Percentiles rank a stretch among this genome's conserved stretches.
Evolutionary conservation across 495 filamentous ascomycete genomes (phyloP).

Genomic region (Daldinia bambusicola): DNA sequence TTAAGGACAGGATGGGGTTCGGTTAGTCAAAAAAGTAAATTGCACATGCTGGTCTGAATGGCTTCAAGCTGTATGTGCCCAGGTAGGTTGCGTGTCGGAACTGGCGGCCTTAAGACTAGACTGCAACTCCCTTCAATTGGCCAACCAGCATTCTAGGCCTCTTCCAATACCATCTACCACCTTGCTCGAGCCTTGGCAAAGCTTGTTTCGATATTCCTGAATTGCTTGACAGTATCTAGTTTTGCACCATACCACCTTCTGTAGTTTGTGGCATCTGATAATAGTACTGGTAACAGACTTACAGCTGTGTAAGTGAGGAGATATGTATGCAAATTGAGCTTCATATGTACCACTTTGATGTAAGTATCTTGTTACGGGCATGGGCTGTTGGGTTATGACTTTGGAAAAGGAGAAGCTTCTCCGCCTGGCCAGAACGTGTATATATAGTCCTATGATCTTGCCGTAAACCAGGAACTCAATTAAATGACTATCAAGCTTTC

Average conservation of each 20-base stretch:
- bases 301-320: slow-evolving; percentile 14
- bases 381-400: neutral
- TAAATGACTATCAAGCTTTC: slow-evolving; percentile 9
- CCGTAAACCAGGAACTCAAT: neutral
- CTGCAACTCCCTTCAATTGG: slow-evolving; percentile 56
- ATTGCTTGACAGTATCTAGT: slow-evolving; percentile 7
- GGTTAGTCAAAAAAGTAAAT: slow-evolving; percentile 37
- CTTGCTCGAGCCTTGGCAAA: slow-evolving; percentile 37
- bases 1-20: slow-evolving; percentile 14
- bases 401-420: slow-evolving; percentile 6
- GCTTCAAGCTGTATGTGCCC: slow-evolving; percentile 48
- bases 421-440: slow-evolving; percentile 21
- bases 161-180: slow-evolving; percentile 10
- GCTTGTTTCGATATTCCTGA: slow-evolving; percentile 37
- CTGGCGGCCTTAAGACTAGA: slow-evolving; percentile 57
- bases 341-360: slow-evolving; percentile 6
- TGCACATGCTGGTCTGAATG: slow-evolving; percentile 54
- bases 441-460: slow-evolving; percentile 24
- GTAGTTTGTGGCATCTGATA: slow-evolving; percentile 12
- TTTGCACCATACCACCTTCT: slow-evolving; percentile 1
- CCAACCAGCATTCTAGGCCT: slow-evolving; percentile 19
- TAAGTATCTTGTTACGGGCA: slow-evolving; percentile 10
- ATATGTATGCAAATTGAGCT: neutral
- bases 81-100: slow-evolving; percentile 54
- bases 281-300: slow-evolving; percentile 3